Evolutionary conservation across 2,329 filamentous ascomycete species (phyloP).

Genomic region (Monosporascus sp.): DNA sequence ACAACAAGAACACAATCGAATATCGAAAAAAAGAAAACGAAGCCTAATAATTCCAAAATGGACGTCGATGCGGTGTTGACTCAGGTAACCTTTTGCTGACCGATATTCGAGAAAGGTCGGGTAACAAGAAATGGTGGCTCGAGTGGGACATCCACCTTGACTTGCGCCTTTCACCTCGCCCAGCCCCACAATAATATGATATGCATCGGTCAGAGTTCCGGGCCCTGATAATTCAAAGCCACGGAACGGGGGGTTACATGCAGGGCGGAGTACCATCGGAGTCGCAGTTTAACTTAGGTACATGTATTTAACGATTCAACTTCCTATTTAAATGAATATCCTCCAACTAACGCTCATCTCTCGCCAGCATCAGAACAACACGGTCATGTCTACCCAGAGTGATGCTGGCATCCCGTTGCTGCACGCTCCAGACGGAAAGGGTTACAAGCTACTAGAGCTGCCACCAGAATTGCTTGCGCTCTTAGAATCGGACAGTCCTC

Average conservation of each 20-base stretch:
- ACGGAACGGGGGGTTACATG: not conserved
- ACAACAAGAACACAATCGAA: not conserved
- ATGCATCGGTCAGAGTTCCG: not conserved
- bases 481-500: slow-evolving; percentile 49
- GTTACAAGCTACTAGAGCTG: slow-evolving; percentile 59
- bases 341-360: no score
- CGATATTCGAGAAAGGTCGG: not conserved
- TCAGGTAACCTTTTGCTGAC: no score
- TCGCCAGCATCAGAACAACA: not conserved
- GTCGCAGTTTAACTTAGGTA: not conserved
- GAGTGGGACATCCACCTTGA: no score
- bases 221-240: not conserved
- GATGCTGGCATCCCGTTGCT: slow-evolving; percentile 44
- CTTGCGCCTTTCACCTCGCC: no score
- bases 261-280: not conserved
- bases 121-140: not conserved
- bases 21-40: not conserved
- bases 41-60: not conserved
- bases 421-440: slow-evolving; percentile 42
- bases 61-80: not conserved
- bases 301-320: no score
- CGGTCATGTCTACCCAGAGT: slow-evolving; percentile 41
- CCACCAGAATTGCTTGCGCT: slow-evolving; percentile 53
- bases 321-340: no score
- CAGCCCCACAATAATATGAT: no score